Evolutionary conservation across 2,329 filamentous ascomycete genomes (phyloP).

Genomic region (Colletotrichum lupini): DNA sequence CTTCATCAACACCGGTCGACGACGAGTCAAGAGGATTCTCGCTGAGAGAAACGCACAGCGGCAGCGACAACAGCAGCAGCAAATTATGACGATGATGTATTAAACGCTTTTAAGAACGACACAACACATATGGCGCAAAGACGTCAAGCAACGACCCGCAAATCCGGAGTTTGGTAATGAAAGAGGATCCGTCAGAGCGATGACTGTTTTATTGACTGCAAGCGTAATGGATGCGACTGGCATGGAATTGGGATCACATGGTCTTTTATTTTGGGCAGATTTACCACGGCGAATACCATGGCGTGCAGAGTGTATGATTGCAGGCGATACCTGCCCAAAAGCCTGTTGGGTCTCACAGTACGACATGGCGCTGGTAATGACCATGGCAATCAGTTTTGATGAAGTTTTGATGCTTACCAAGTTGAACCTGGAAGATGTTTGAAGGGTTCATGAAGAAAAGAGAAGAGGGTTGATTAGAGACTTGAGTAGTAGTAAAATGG

Average conservation of each 20-base stretch:
- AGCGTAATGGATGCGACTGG: neutral
- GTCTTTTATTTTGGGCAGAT: neutral
- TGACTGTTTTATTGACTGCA: neutral
- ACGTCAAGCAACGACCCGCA: neutral
- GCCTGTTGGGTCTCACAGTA: slow-evolving; percentile 33
- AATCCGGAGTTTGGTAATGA: neutral
- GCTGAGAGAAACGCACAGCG: slow-evolving; percentile 29
- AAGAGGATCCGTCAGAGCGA: neutral
- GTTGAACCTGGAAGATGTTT: neutral
- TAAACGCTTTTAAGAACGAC: neutral
- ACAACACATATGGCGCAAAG: neutral
- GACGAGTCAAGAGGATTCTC: slow-evolving; percentile 30
- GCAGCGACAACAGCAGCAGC: slow-evolving; percentile 27
- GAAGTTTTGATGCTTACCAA: neutral
- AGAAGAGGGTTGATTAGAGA: neutral
- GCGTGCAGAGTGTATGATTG: slow-evolving; percentile 3
- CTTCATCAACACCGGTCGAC: slow-evolving; percentile 31
- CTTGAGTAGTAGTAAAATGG: neutral
- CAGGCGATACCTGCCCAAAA: slow-evolving; percentile 26
- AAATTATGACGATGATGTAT: slow-evolving; percentile 28
- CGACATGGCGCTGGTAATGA: slow-evolving; percentile 32
- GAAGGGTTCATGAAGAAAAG: neutral
- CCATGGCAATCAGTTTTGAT: neutral
- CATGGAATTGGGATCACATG: neutral
- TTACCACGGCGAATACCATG: neutral